phyloP scores from a whole-genome alignment of 192 early-diverging fungal genomes.

The Entomortierella beljakovae region DNA sequence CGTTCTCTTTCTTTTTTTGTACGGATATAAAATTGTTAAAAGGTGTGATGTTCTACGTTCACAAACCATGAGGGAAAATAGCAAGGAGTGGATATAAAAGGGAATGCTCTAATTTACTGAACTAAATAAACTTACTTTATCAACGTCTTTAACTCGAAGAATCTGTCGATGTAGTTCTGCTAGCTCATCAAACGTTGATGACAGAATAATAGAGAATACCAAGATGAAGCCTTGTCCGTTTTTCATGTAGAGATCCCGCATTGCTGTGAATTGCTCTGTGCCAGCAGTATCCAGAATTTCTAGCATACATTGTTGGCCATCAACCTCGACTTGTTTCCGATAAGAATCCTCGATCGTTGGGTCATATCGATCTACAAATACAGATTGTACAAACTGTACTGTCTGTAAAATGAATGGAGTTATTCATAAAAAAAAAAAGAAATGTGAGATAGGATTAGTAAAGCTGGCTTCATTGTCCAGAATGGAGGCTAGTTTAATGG shows the following conservation, averaged over 20 bases:
- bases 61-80: background rate
- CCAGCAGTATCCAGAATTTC: constrained; percentile 96
- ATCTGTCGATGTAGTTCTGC: constrained; percentile 77
- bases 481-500: background rate
- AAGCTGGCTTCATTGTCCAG: no score
- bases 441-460: no score
- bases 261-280: constrained; percentile 70
- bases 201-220: constrained; percentile 84
- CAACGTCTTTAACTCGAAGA: constrained; percentile 83
- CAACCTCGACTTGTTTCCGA: constrained; percentile 88
- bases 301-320: constrained; percentile 82
- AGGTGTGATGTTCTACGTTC: no score
- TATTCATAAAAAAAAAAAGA: background rate
- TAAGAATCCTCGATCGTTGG: constrained; percentile 95
- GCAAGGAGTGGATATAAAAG: background rate
- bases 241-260: constrained; percentile 92
- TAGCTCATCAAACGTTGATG: constrained; percentile 83
- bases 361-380: constrained; percentile 94
- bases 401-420: constrained; percentile 55
- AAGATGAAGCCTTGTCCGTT: constrained; percentile 91
- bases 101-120: background rate
- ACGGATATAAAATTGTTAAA: background rate
- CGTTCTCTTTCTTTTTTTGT: no score
- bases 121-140: constrained; percentile 57
- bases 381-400: constrained; percentile 93